Base-by-base conservation (phyloP, 345 rosid genomes). In the Murraya paniculata region DNA sequence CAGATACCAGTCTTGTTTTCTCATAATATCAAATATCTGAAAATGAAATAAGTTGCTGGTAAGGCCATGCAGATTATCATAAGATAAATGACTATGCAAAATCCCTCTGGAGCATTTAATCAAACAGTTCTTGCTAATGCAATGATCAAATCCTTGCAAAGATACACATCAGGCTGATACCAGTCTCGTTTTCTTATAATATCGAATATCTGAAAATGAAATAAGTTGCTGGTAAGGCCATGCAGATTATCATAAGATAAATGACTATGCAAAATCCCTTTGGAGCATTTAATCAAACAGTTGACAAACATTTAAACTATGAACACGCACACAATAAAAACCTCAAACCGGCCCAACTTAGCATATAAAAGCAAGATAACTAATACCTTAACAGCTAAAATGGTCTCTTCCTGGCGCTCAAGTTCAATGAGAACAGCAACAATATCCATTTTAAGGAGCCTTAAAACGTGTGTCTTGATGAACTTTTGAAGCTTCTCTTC, bases 101-200 rank as follows among this genome's bases (percentile, higher is more conserved):
- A 33, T 19, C 57, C 22, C n/a, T 18, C 18, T 71, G 76, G 71
- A 65, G 86, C 86, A 86, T 88, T 85, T 35, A 61, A 74, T 82
- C 92, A 68, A 89, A 83, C 90, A 86, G 6, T 19, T 11, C n/a
- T n/a, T n/a, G n/a, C n/a, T 64, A 95, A 77, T 8, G 94, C 82
- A 50, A 92, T 84, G 62, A 95, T 86, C 83, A 94, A 85, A 84
- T 95, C 99, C 89, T 93, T 95, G 86, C 91, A 95, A 73, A 95
- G 82, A 78, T 64, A 93, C 31, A 86, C 95, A 81, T 95, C 99
- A 0, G 98, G 93, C 75, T 82, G 73, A 68, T 95, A 94, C 97
- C 97, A 93, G 62, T 90, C 94, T 78, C 94, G 97, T 82, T 89
- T 92, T 71, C 84, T 91, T 39, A 94, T 87, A 77, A 89, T 90